phyloP scores from a whole-genome alignment of 2,329 filamentous ascomycete species.

The Colletotrichum sp. region DNA sequence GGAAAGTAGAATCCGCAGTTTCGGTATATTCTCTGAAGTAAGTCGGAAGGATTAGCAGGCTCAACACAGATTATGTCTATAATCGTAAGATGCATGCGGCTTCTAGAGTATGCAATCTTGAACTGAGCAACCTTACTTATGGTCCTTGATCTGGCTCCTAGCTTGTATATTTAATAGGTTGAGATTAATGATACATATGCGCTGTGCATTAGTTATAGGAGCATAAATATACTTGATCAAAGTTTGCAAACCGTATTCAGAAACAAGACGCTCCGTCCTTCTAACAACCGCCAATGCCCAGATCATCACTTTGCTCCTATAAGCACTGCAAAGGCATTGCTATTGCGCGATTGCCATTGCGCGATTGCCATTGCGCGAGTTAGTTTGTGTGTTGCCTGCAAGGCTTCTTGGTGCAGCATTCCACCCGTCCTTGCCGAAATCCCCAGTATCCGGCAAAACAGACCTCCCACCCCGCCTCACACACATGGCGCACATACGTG shows the following conservation, averaged over 20 bases:
- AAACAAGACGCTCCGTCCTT: neutral
- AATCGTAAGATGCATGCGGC: neutral
- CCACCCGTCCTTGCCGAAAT: neutral
- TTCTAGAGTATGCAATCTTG: neutral
- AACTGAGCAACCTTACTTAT: neutral
- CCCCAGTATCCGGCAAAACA: neutral
- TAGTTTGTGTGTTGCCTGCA: neutral
- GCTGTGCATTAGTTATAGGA: neutral
- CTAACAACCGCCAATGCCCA: neutral
- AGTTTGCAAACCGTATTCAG: neutral
- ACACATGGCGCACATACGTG: neutral
- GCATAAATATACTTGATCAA: neutral
- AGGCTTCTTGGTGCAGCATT: neutral
- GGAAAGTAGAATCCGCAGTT: slow-evolving; percentile 28
- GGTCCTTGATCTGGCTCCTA: neutral
- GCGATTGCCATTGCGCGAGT: neutral
- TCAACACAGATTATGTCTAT: neutral
- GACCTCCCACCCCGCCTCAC: neutral
- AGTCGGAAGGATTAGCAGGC: neutral
- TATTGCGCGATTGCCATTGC: neutral
- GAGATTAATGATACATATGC: neutral
- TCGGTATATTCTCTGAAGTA: slow-evolving; percentile 25
- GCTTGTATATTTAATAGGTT: neutral
- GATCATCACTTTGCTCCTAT: neutral
- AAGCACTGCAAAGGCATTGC: neutral